Evolutionary conservation across 768 basidiomycete species (phyloP), one percentile per base, ranked within the genome.

Genomic region (Naganishia friedmannii): DNA sequence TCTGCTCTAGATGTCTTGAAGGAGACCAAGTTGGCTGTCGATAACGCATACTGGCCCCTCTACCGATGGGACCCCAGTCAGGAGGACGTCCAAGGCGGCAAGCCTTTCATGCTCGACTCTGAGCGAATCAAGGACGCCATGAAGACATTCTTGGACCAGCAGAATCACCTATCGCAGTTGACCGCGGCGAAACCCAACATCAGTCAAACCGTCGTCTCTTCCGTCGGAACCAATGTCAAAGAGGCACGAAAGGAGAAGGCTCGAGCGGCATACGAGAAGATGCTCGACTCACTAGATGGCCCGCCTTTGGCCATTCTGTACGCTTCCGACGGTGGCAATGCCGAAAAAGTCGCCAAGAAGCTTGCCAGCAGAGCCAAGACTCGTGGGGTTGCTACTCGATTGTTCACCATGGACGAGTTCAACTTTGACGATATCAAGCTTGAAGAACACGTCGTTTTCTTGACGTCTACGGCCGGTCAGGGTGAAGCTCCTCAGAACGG

Each of bases 401-500:
- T 92, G 51, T 85, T 87, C 51, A 88, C 90, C 3, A 81, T 99
- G 76, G 95, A 99, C 81, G 89, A 91, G 15, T 84, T 90, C 77
- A 84, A 88, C 6, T 69, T 71, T 37, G 71, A 71, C 23, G 86
- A 87, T 68, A 85, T 98, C 51, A 84, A 86, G 31, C 84, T 89
- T 71, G 92, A 93, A 80, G 83, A 82, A 54, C 83, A 92, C 73
- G 90, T 97, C 73, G 86, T 86, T 9, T 90, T 98, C 79, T 83
- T 99, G 72, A 94, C 93, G 7, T 94, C 92, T 23, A 89, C 89
- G 15, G 95, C 96, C 10, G 96, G 96, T 13, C 96, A 99, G 82
- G 96, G 96, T 54, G 96, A 99, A 82, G 89, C 92, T 53, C 96
- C 96, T 19, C 94, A 98, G 83, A 98, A 99, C 81, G 95, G 90